Evolutionary conservation across 768 basidiomycete species (phyloP), one percentile per base, ranked within the genome.

Genomic region (Amanita muscaria): DNA sequence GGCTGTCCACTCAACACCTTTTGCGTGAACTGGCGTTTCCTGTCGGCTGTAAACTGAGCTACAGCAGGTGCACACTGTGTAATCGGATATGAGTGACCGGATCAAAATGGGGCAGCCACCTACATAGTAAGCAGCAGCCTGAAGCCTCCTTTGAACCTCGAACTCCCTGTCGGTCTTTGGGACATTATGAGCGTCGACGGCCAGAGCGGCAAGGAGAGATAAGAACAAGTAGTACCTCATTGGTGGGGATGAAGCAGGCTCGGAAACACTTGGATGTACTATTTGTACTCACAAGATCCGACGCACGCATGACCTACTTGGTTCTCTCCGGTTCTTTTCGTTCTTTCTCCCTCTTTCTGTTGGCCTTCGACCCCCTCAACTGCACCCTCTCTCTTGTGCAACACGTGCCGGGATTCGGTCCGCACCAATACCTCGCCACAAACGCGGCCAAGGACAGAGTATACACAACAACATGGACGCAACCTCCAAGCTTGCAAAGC

Each of bases 51-150:
- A 48, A 69, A 76, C 35, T 67, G 65, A 40, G 68, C 74, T 1
- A 77, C 63, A 0, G 74, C 70, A 1, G 74, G 72, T 27, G 74
- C 73, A 38, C 75, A 77, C 74, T 76, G 22, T 24, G 35, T 38
- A 6, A 12, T 6, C 36, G 44, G 14, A 37, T 3, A 7, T 44
- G 3, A 44, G 34, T 11, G 43, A 24, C 14, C 34, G 43, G 25
- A 44, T 19, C 32, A 14, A 19, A 22, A 14, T 18, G 38, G 11
- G 30, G 29, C 19, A 32, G 38, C 22, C 19, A 64, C 67, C 19
- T 41, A 74, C 73, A 54, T 75, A 69, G 45, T 73, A 75, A 2
- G 75, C 74, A 19, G 75, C 73, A 32, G 67, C 70, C 48, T 75
- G 70, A 22, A 77, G 60, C 12, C 64, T 64, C 15, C 73, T 61